These are phyloP conservation scores for Dimargaris verticillata DNA, from an alignment of 192 early-diverging fungal genomes.

Conservation along the genomic window DNA sequence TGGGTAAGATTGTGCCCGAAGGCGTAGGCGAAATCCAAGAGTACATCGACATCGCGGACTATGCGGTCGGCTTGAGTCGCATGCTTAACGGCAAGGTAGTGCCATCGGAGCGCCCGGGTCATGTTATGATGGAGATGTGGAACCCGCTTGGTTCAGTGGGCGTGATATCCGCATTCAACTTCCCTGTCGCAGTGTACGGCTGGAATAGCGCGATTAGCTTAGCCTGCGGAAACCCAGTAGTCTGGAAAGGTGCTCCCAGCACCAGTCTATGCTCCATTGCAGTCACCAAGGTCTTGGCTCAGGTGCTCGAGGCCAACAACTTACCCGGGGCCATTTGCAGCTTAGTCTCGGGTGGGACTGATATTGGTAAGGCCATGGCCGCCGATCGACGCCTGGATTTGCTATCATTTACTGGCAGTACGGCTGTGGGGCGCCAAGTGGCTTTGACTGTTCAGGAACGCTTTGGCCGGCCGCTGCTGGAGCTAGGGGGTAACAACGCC, in stretches of 20 bases:
- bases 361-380: constrained; percentile 64
- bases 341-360: constrained; percentile 66
- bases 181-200: constrained; percentile 80
- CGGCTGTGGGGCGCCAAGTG: constrained; percentile 57
- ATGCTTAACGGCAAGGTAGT: constrained; percentile 66
- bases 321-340: constrained; percentile 73
- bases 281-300: constrained; percentile 67
- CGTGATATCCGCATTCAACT: constrained; percentile 91
- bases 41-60: constrained; percentile 90
- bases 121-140: constrained; percentile 91
- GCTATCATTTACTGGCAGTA: constrained; percentile 85
- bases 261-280: constrained; percentile 73
- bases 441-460: constrained; percentile 63
- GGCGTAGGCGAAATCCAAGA: constrained; percentile 92
- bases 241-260: constrained; percentile 79
- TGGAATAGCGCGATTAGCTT: constrained; percentile 87
- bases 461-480: constrained; percentile 74
- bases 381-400: constrained; percentile 53
- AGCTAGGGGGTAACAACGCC: constrained; percentile 92
- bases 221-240: constrained; percentile 75
- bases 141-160: constrained; percentile 85
- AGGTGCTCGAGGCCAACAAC: constrained; percentile 62
- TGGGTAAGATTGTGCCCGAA: constrained; percentile 90
- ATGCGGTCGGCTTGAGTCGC: constrained; percentile 71
- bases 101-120: constrained; percentile 79